Evolutionary conservation across 805 yeast species (phyloP).

Genomic region (Vanderwaltozyma polyspora): DNA sequence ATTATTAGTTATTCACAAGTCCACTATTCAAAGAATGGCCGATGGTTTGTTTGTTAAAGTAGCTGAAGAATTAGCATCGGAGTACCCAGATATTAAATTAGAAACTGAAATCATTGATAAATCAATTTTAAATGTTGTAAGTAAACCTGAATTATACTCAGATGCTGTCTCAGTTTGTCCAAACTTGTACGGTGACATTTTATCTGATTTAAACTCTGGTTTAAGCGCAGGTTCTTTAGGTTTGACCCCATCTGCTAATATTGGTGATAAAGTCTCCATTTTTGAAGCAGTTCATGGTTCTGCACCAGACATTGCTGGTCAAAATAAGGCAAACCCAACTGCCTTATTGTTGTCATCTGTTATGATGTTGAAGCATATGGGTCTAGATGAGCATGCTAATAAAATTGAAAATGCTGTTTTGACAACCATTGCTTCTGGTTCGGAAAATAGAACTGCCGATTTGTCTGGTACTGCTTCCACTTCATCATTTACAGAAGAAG

Average conservation of each 20-base stretch:
- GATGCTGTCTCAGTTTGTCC: conserved; percentile 94
- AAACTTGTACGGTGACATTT: conserved; percentile 96
- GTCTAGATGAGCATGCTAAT: conserved; percentile 69
- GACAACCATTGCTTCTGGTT: conserved; percentile 85
- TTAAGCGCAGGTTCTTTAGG: conserved; percentile 93
- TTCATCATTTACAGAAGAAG: conserved; percentile 80
- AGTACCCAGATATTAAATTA: conserved; percentile 82
- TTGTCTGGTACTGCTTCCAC: conserved; percentile 82
- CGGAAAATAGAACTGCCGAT: conserved; percentile 93
- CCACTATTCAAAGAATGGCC: conserved; percentile 94
- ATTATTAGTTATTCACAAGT: conserved; percentile 93
- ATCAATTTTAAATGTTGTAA: conserved; percentile 82
- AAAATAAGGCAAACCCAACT: conserved; percentile 98
- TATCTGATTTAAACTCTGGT: conserved; percentile 96
- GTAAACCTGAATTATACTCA: conserved; percentile 77
- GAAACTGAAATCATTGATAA: conserved; percentile 87
- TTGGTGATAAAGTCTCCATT: conserved; percentile 95
- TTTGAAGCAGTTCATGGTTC: conserved; percentile 99
- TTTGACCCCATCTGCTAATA: conserved; percentile 97
- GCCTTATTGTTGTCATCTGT: conserved; percentile 90
- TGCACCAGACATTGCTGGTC: conserved; percentile 99
- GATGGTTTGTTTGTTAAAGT: conserved; percentile 93
- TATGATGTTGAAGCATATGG: conserved; percentile 99
- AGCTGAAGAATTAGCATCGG: conserved; percentile 80
- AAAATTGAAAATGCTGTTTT: conserved; percentile 80